Evolutionary conservation across 2,329 filamentous ascomycete genomes (phyloP), one percentile per base, ranked within the genome.

Genomic region (Apiospora malaysiana): DNA sequence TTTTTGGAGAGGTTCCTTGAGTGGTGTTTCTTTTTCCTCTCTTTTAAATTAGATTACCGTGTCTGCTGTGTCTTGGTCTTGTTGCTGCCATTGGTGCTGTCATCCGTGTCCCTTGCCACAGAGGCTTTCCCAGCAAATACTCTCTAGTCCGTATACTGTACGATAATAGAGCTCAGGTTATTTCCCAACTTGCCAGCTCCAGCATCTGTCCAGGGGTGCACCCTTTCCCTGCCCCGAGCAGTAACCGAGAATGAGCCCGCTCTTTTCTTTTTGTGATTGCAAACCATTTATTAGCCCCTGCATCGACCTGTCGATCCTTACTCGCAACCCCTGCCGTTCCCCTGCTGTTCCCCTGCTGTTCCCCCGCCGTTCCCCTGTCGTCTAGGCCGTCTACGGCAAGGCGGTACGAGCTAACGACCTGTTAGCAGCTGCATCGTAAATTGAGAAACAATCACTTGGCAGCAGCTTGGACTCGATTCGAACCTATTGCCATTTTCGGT

Each of bases 231-330:
- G n/a, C n/a, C n/a, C n/a, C n/a, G n/a, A n/a, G n/a, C n/a, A n/a
- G n/a, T 16, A 14, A n/a, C 27, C 56, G 21, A 40, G 10, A 40
- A 18, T 32, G 51, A 18, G 51, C 27, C 27, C 51, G 51, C 16
- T 37, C 32, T 63, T n/a, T 12, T 10, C 27, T 63, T 63, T n/a
- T n/a, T 37, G 27, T 63, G 56, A 40, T 63, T 63, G 56, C 32
- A n/a, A 32, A 40, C 9, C 32, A n/a, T 32, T 59, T 59, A 59
- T 59, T 59, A 59, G 51, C 51, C 27, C 27, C 56, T 63, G 32
- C 56, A 63, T 21, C 21, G 56, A 40, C 32, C 27, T 63, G 56
- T 63, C 32, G 56, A 63, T 63, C 56, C 56, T 63, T 40, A 59
- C 51, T 40, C 32, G 32, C 32, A 10, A 27, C 27, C 56, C 56